Evolutionary conservation across 1,284 basidiomycete species (phyloP), one percentile per base, ranked within the genome.

Genomic region (Heterobasidion irregulare): DNA sequence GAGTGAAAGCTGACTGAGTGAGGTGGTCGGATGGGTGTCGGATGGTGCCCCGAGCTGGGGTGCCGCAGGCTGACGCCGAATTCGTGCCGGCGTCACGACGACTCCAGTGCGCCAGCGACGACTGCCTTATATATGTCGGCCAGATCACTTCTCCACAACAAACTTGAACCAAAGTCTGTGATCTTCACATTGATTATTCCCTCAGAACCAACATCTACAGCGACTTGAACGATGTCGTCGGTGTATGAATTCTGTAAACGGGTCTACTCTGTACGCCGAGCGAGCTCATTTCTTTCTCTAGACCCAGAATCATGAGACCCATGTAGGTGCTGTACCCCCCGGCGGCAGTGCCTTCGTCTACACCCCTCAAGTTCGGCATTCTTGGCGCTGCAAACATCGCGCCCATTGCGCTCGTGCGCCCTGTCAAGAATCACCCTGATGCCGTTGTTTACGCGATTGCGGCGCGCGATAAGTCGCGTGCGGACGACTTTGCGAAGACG

Each of bases 331-430:
- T 41, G 38, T 16, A 59, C 47, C 60, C 60, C 16, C 58, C 50
- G 3, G 50, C 12, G 16, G 33, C 35, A n/a, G 38, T 12, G 12
- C 49, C 56, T 13, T 50, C 57, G 2, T 41, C 53, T 1, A 47
- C 60, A 6, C 73, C 75, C 0, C 62, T 83, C 15, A 77, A 72
- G 53, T 82, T 86, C 55, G 83, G 83, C 0, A 77, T 85, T 34
- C 66, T 86, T 2, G 83, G 84, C 15, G 83, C 84, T 6, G 84
- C 86, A 1, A 69, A 64, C n/a, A 86, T 89, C 35, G 83, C 79
- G 0, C 85, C 84, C 1, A 38, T 57, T 12, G 83, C 80, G 2
- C 65, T 87, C 16, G 73, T 87, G 48, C 61, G 57, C 2, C 83
- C 86, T 1, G 79, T 76, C 0, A 73, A 67, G 53, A 76, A 68